Evolutionary conservation across 1,284 basidiomycete species (phyloP).

Genomic region (Ceratobasidium papillatum): DNA sequence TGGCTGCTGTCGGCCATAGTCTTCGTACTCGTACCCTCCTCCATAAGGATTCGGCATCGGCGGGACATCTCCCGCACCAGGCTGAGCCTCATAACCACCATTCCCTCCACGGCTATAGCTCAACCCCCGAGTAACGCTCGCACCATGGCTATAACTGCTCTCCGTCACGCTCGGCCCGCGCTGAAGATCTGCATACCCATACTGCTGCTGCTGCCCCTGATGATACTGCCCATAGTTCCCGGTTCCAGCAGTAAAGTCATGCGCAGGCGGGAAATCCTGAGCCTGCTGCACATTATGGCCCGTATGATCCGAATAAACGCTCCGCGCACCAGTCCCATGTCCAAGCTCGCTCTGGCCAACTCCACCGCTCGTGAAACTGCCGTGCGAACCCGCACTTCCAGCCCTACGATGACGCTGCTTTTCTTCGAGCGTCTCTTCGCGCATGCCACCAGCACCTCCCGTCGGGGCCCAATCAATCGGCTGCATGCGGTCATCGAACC

Average conservation of each 20-base stretch:
- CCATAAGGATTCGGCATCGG: conserved; percentile 20
- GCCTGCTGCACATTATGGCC: conserved; percentile 46
- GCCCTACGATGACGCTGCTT: conserved; percentile 60
- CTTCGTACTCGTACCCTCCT: conserved; percentile 34
- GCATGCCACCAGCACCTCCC: conserved; percentile 52
- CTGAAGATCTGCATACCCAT: conserved; percentile 79
- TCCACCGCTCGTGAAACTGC: conserved; percentile 71
- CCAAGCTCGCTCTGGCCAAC: conserved; percentile 55
- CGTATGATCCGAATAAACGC: conserved; percentile 45
- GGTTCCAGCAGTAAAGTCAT: conserved; percentile 82
- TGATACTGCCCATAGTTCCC: conserved; percentile 48
- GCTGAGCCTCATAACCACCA: conserved; percentile 27
- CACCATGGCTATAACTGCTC: conserved; percentile 36
- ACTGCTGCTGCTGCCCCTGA: conserved; percentile 41
- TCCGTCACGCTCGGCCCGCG: conserved; percentile 56
- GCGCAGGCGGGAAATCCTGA: conserved; percentile 65
- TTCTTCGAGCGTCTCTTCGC: conserved; percentile 36
- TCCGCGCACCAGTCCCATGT: conserved; percentile 47
- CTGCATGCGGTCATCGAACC: conserved; percentile 82
- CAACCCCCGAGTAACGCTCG: conserved; percentile 15
- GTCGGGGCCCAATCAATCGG: conserved; percentile 85
- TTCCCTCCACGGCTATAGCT: conserved; percentile 32
- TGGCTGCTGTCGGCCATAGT: conserved; percentile 1
- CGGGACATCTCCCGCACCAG: conserved; percentile 23
- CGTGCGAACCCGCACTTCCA: conserved; percentile 63